These are phyloP conservation scores for Jatropha curcas DNA, from an alignment of 345 rosid genomes.

Conservation along the genomic window DNA sequence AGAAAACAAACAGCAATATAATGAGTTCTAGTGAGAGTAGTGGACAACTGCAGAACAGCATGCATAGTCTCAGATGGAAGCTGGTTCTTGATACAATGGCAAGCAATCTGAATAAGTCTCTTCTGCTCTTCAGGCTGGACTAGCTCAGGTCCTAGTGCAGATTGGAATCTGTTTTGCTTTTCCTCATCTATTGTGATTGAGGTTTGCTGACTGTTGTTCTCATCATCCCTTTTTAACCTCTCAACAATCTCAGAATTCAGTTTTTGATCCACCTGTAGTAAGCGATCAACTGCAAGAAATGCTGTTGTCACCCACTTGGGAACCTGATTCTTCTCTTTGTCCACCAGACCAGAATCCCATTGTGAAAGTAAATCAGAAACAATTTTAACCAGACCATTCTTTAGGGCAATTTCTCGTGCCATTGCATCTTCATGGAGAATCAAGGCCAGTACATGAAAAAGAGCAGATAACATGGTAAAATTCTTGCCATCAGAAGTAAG, in stretches of 20 bases:
- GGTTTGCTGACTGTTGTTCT: slow-evolving; percentile 40
- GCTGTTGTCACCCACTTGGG: slow-evolving; percentile 96
- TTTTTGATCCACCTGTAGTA: slow-evolving; percentile 81
- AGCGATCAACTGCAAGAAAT: slow-evolving; percentile 90
- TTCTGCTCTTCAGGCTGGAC: slow-evolving; percentile 64
- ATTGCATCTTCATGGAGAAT: slow-evolving; percentile 82
- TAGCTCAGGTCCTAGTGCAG: slow-evolving; percentile 53
- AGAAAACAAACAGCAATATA: slow-evolving; percentile 79
- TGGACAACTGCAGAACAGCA: slow-evolving; percentile 85
- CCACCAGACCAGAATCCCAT: slow-evolving; percentile 66
- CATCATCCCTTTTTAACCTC: slow-evolving; percentile 55
- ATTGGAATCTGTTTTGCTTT: slow-evolving; percentile 60
- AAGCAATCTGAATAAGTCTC: slow-evolving; percentile 84
- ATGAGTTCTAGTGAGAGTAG: slow-evolving; percentile 82
- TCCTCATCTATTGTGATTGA: slow-evolving; percentile 64
- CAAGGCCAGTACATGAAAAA: slow-evolving; percentile 90
- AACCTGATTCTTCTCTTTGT: slow-evolving; percentile 49
- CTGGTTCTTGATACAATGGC: slow-evolving; percentile 69
- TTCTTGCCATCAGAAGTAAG: slow-evolving; percentile 54
- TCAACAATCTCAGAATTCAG: slow-evolving; percentile 73
- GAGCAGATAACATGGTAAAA: slow-evolving; percentile 52
- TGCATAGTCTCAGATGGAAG: slow-evolving; percentile 92
- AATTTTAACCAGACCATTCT: slow-evolving; percentile 71
- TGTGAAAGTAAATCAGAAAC: slow-evolving; percentile 65
- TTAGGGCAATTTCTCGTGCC: slow-evolving; percentile 81